Evolutionary conservation across 2,329 filamentous ascomycete genomes (phyloP).

Genomic region (Aspergillus fijiensis): DNA sequence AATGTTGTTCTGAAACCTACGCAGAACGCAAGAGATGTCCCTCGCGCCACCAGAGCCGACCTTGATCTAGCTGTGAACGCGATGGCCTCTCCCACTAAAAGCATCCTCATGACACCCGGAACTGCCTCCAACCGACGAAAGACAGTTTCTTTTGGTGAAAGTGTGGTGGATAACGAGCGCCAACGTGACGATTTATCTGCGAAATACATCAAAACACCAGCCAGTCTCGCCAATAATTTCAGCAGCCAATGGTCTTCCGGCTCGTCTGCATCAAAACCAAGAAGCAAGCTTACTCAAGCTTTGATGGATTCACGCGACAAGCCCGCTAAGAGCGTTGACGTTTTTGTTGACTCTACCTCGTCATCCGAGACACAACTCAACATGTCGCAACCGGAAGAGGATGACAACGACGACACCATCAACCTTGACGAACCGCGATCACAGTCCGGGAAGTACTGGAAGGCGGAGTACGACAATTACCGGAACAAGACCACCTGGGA

Average conservation of each 20-base stretch:
- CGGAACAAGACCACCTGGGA: conserved; percentile 58
- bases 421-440: conserved; percentile 57
- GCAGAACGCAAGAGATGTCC: conserved; percentile 21
- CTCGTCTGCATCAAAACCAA: conserved; percentile 34
- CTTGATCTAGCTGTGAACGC: conserved; percentile 27
- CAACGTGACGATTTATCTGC: conserved; percentile 47
- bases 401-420: conserved; percentile 49
- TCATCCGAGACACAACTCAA: conserved; percentile 16
- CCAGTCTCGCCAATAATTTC: conserved; percentile 47
- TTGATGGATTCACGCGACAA: conserved; percentile 42
- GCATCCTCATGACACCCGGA: conserved; percentile 64
- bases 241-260: conserved; percentile 45
- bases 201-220: conserved; percentile 49
- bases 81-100: conserved; percentile 56
- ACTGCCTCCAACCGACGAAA: conserved; percentile 58
- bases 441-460: conserved; percentile 62
- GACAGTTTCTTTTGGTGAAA: conserved; percentile 60
- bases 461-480: conserved; percentile 60
- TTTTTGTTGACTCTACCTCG: conserved; percentile 12
- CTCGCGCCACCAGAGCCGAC: conserved; percentile 26
- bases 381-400: conserved; percentile 25
- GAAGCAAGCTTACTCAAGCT: conserved; percentile 44
- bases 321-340: conserved; percentile 27
- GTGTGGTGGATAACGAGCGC: conserved; percentile 57
- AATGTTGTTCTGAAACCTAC: conserved; percentile 22